Percentiles rank a stretch among this genome's conserved stretches.
phyloP scores from a whole-genome alignment of 208 protist genomes.

The Sergeia podlipaevii region DNA sequence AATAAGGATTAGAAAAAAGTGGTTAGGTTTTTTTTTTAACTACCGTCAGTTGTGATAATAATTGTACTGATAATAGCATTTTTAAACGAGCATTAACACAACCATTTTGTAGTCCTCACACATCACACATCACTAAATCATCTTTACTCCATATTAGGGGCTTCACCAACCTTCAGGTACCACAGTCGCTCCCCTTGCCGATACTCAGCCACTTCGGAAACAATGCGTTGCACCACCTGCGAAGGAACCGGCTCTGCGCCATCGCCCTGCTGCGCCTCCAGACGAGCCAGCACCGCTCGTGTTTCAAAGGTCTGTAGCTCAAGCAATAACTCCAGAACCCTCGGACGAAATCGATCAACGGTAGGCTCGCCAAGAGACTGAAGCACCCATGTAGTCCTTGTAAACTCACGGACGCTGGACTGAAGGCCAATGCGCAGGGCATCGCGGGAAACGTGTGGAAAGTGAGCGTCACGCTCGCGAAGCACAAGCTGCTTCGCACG shows the following conservation, averaged over 20 bases:
- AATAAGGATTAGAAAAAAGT: too few relatives aligned
- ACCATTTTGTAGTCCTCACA: too few relatives aligned
- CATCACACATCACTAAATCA: too few relatives aligned
- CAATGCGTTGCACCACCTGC: constrained; percentile 45
- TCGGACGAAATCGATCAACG: constrained; percentile 66
- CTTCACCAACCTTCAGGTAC: constrained; percentile 73
- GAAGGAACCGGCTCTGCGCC: constrained; percentile 14
- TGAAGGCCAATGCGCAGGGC: constrained; percentile 78
- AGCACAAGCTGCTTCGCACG: constrained; percentile 79
- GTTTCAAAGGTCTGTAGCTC: constrained; percentile 66
- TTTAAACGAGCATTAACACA: too few relatives aligned
- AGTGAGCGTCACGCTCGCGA: constrained; percentile 48
- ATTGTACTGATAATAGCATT: too few relatives aligned
- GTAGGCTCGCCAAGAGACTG: constrained; percentile 53
- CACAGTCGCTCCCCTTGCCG: constrained; percentile 60
- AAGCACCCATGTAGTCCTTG: constrained; percentile 74
- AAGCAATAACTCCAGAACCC: constrained; percentile 55
- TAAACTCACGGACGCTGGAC: constrained; percentile 69
- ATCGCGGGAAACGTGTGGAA: constrained; percentile 60
- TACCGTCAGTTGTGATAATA: too few relatives aligned
- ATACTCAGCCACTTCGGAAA: constrained; percentile 73
- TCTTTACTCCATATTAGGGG: too few relatives aligned
- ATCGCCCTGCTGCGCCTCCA: too few relatives aligned
- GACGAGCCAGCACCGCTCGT: constrained; percentile 22
- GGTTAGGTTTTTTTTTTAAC: too few relatives aligned